Conservation (phyloP, 495 filamentous ascomycete genomes). For the Cryomyces minteri region DNA sequence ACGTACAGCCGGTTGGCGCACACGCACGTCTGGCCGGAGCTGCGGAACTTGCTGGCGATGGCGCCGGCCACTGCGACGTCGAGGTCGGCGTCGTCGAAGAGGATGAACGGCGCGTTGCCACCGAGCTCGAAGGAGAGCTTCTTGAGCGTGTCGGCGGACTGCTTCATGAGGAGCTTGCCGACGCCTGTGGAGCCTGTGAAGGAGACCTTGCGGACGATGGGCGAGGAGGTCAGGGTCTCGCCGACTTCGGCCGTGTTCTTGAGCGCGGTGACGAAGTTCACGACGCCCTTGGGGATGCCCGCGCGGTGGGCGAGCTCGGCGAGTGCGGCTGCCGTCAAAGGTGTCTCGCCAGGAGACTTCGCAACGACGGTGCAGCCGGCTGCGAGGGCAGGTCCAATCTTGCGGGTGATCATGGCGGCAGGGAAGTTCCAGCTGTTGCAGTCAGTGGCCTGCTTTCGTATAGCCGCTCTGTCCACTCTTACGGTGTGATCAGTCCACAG, state of each 20-base stretch:
- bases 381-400: slow-evolving; percentile 30
- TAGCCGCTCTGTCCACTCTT: background rate
- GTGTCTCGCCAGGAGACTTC: slow-evolving; percentile 49
- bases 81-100: slow-evolving; percentile 57
- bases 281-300: slow-evolving; percentile 38
- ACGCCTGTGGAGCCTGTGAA: slow-evolving; percentile 56
- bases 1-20: slow-evolving; percentile 53
- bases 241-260: slow-evolving; percentile 46
- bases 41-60: slow-evolving; percentile 46
- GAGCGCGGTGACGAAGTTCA: slow-evolving; percentile 41
- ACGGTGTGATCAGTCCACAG: slow-evolving; percentile 81
- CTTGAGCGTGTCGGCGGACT: slow-evolving; percentile 44
- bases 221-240: slow-evolving; percentile 44
- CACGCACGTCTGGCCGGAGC: slow-evolving; percentile 55
- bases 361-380: slow-evolving; percentile 44
- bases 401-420: slow-evolving; percentile 25
- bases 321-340: slow-evolving; percentile 34
- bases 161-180: slow-evolving; percentile 40
- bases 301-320: slow-evolving; percentile 38
- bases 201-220: slow-evolving; percentile 48
- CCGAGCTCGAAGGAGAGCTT: slow-evolving; percentile 58
- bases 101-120: slow-evolving; percentile 56
- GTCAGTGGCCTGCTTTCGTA: background rate
- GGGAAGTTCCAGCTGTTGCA: slow-evolving; percentile 25
- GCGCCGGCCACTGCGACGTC: slow-evolving; percentile 40